Evolutionary conservation across 1,284 basidiomycete genomes (phyloP).

Genomic region (Ganoderma meredithae): DNA sequence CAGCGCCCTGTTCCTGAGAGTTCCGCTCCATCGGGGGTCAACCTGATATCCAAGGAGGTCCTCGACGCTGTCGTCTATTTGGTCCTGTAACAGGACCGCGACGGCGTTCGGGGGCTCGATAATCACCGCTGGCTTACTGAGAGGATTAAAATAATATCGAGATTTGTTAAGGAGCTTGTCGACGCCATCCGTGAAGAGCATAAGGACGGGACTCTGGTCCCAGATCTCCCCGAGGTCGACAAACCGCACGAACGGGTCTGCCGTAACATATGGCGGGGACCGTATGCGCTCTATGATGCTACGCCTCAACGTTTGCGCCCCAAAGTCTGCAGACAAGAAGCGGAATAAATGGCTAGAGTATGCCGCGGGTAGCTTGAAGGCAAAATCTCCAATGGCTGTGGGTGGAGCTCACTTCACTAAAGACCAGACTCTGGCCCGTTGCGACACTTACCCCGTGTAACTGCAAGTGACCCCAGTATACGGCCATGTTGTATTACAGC

Average conservation of each 20-base stretch:
- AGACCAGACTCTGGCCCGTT: background rate
- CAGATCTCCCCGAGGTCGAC: conserved; percentile 18
- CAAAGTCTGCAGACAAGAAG: conserved; percentile 5
- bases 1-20: conserved; percentile 15
- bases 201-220: conserved; percentile 14
- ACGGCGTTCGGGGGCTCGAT: conserved; percentile 12
- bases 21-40: conserved; percentile 21
- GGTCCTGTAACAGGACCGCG: conserved; percentile 18
- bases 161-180: conserved; percentile 20
- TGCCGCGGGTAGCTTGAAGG: conserved; percentile 12
- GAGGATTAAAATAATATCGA: conserved; percentile 10
- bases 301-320: background rate
- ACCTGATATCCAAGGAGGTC: conserved; percentile 16
- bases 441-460: conserved; percentile 14
- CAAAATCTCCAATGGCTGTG: conserved; percentile 22
- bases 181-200: conserved; percentile 25
- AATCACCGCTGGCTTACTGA: conserved; percentile 4
- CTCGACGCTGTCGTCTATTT: conserved; percentile 19
- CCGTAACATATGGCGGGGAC: conserved; percentile 22
- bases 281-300: conserved; percentile 7
- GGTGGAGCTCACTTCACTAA: background rate
- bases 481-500: conserved; percentile 11
- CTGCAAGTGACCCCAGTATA: conserved; percentile 10
- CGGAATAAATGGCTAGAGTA: conserved; percentile 21
- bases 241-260: conserved; percentile 20